Evolutionary conservation across 2,329 filamentous ascomycete species (phyloP), one percentile per base, ranked within the genome.

Genomic region (Leptographium radiaticola): DNA sequence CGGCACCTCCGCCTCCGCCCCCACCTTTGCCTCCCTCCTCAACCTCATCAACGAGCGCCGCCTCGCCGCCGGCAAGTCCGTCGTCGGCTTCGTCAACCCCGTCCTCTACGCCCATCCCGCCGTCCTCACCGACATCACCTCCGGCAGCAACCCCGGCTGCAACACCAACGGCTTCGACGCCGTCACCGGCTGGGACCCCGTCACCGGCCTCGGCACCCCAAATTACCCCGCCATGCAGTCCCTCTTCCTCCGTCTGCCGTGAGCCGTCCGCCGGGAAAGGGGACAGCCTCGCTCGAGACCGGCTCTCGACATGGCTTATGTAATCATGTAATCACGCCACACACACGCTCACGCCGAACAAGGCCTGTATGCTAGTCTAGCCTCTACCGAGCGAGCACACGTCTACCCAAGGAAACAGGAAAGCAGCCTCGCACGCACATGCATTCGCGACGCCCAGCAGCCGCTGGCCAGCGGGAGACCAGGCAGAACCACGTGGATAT

Each of bases 31-130:
- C 0, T 76, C 73, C 11, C 70, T 86, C 53, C 68, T 86, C 45
- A 70, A 76, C 2, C 72, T 86, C 4, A 68, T 86, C 55, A 86
- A 86, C 59, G 81, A 84, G 59, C 77, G 76, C 1, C 68, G 79
- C 42, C 64, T 83, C n/a, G 64, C 70, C 0, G 68, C 67, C 12
- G 74, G 75, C 8, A 72, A 75, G 61, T 59, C 57, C 15, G 62
- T 67, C 3, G 57, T 72, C 1, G 66, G 67, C 8, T 69, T 68
- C 50, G 56, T 69, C 51, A 68, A 68, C 54, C 67, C 66, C 1
- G 59, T 58, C 0, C 49, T 62, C 43, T 66, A 66, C 36, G 57
- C 59, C 34, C 61, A 66, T 48, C 63, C 64, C 1, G 57, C 63
- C 44, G 62, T 64, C 2, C 57, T 66, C 42, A 64, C 62, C 50